A percentile compares a stretch with the other conserved stretches of the same genome.
phyloP scores from a whole-genome alignment of 2,329 filamentous ascomycete genomes.

The Dryadomyces sulphureus region DNA sequence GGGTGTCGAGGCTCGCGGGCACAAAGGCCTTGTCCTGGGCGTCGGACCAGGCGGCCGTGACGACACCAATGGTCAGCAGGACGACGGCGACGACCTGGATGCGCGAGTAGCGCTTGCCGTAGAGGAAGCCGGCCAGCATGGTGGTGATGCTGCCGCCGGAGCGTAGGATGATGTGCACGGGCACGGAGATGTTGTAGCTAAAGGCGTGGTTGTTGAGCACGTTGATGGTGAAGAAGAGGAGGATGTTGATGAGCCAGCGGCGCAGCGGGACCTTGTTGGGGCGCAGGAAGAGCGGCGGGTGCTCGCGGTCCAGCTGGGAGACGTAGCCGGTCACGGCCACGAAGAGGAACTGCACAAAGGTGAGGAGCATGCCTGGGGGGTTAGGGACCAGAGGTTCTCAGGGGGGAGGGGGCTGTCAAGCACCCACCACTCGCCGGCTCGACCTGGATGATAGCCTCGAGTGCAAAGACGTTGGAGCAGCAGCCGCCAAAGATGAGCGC shows the following conservation, averaged over 20 bases:
- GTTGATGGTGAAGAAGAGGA: slow-evolving; percentile 86
- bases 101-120: slow-evolving; percentile 69
- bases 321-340: slow-evolving; percentile 66
- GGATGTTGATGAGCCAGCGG: slow-evolving; percentile 78
- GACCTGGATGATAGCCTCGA: slow-evolving; percentile 90
- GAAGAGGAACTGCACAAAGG: slow-evolving; percentile 78
- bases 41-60: slow-evolving; percentile 81
- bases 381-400: not conserved
- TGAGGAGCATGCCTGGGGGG: slow-evolving; percentile 59
- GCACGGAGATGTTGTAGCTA: slow-evolving; percentile 90
- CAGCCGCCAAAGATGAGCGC: slow-evolving; percentile 78
- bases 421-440: slow-evolving; percentile 67
- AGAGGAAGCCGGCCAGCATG: slow-evolving; percentile 77
- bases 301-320: slow-evolving; percentile 54
- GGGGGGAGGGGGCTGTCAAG: too few relatives aligned
- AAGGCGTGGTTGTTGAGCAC: slow-evolving; percentile 97
- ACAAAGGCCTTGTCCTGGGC: slow-evolving; percentile 57
- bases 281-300: slow-evolving; percentile 57
- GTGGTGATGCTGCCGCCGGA: slow-evolving; percentile 94
- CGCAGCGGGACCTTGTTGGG: slow-evolving; percentile 67
- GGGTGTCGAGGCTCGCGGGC: not conserved
- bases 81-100: slow-evolving; percentile 71
- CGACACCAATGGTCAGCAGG: slow-evolving; percentile 72
- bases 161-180: slow-evolving; percentile 89
- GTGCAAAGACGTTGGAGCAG: slow-evolving; percentile 64